phyloP scores from a whole-genome alignment of 768 basidiomycete genomes.

The Tephrocybe sp. region DNA sequence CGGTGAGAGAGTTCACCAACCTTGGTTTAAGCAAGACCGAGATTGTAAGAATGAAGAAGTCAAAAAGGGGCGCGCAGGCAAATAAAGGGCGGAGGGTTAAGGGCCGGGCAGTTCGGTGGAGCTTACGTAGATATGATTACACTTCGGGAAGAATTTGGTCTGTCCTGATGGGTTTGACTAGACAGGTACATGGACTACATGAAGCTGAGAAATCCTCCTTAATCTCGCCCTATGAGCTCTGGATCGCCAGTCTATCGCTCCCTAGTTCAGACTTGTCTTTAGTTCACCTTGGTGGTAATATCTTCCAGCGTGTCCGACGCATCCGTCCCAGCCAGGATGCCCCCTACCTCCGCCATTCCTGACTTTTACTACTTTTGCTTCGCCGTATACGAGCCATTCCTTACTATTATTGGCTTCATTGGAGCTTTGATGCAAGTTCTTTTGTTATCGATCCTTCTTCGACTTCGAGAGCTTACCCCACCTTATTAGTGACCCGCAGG shows the following conservation, averaged over 20 bases:
- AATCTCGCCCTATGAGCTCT: conserved; percentile 16
- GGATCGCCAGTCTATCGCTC: too few species aligned
- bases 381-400: conserved; percentile 70
- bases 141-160: conserved; percentile 3
- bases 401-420: conserved; percentile 64
- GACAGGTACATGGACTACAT: conserved; percentile 14
- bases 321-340: conserved; percentile 28
- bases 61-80: conserved; percentile 3
- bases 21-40: conserved; percentile 67
- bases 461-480: conserved; percentile 6
- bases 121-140: conserved; percentile 17
- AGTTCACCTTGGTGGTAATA: conserved; percentile 10
- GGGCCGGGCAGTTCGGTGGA: conserved; percentile 29
- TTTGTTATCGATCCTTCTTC: background rate
- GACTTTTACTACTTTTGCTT: conserved; percentile 74
- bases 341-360: conserved; percentile 62
- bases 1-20: conserved; percentile 47
- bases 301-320: conserved; percentile 1
- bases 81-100: conserved; percentile 31
- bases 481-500: conserved; percentile 54
- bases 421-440: conserved; percentile 52
- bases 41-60: conserved; percentile 21
- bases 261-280: background rate
- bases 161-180: conserved; percentile 4
- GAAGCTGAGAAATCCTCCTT: conserved; percentile 20